Evolutionary conservation across 768 basidiomycete species (phyloP).

Genomic region (Glaciozyma antarctica): DNA sequence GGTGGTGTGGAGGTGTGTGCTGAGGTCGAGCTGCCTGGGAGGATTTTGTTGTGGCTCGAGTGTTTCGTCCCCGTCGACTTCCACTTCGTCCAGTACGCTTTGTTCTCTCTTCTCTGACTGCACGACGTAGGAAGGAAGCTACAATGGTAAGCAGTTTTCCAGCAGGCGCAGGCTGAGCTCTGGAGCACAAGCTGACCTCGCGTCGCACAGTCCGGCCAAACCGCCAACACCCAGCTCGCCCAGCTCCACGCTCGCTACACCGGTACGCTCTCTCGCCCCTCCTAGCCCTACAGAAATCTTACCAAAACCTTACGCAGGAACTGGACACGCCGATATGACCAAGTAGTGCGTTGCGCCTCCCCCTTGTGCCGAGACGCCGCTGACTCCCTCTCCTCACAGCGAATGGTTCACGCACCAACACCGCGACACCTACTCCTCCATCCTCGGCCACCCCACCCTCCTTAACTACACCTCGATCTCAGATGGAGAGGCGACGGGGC

Average conservation of each 20-base stretch:
- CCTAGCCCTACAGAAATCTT: not conserved
- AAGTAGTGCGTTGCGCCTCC: constrained; percentile 65
- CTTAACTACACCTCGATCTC: constrained; percentile 82
- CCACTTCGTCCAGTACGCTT: no score
- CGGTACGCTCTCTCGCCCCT: constrained; percentile 42
- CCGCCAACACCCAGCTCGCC: constrained; percentile 90
- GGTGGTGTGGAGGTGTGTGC: not conserved
- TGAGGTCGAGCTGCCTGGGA: not conserved
- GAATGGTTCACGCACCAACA: constrained; percentile 98
- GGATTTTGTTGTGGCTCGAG: constrained; percentile 69
- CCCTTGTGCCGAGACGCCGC: not conserved
- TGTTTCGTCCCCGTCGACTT: constrained; percentile 52
- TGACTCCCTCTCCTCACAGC: constrained; percentile 43
- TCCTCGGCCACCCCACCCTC: constrained; percentile 80
- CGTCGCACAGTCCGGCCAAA: constrained; percentile 55
- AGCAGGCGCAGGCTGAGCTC: not conserved
- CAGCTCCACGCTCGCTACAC: constrained; percentile 45
- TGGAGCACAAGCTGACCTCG: not conserved
- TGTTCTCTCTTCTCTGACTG: no score
- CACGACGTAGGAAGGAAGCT: not conserved
- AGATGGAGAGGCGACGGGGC: constrained; percentile 83
- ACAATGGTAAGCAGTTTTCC: not conserved
- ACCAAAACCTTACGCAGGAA: constrained; percentile 49
- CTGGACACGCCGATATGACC: constrained; percentile 90
- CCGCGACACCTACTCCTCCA: constrained; percentile 85